Conservation (phyloP, 768 basidiomycete genomes). For the Amanita subjunquillea region DNA sequence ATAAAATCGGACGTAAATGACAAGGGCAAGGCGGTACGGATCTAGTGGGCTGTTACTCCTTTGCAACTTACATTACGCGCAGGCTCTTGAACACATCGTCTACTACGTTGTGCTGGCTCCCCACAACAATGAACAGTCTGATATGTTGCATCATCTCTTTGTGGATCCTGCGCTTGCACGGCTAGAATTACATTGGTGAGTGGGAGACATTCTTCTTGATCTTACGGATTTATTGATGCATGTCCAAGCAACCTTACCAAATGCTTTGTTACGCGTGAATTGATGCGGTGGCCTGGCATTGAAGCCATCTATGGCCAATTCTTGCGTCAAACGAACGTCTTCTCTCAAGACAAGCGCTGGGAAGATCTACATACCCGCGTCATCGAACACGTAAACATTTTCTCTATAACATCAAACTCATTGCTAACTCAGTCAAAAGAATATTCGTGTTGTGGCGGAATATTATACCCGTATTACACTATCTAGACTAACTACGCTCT, state of each 20-base stretch:
- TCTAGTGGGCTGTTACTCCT: background rate
- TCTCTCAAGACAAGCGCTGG: slow-evolving; percentile 74
- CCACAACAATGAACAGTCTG: slow-evolving; percentile 94
- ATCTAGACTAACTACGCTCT: slow-evolving; percentile 68
- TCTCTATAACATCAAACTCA: background rate
- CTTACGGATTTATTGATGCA: slow-evolving; percentile 9
- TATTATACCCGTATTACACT: slow-evolving; percentile 95
- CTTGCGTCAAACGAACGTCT: slow-evolving; percentile 73
- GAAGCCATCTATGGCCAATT: slow-evolving; percentile 80
- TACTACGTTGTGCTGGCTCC: slow-evolving; percentile 91
- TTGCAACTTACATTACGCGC: background rate
- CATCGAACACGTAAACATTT: slow-evolving; percentile 79
- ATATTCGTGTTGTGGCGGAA: slow-evolving; percentile 86
- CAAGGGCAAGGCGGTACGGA: slow-evolving; percentile 57
- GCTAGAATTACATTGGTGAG: slow-evolving; percentile 78
- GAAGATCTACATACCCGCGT: slow-evolving; percentile 93
- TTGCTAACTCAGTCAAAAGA: slow-evolving; percentile 36
- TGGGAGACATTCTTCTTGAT: background rate
- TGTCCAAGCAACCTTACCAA: slow-evolving; percentile 79
- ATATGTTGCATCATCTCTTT: slow-evolving; percentile 87
- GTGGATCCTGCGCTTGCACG: slow-evolving; percentile 70
- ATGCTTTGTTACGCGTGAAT: slow-evolving; percentile 84
- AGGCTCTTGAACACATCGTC: slow-evolving; percentile 93
- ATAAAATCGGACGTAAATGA: slow-evolving; percentile 74
- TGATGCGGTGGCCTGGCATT: slow-evolving; percentile 97